Evolutionary conservation across 441 rosid genomes (phyloP), one percentile per base, ranked within the genome.

Genomic region (Isatis lusitanica): DNA sequence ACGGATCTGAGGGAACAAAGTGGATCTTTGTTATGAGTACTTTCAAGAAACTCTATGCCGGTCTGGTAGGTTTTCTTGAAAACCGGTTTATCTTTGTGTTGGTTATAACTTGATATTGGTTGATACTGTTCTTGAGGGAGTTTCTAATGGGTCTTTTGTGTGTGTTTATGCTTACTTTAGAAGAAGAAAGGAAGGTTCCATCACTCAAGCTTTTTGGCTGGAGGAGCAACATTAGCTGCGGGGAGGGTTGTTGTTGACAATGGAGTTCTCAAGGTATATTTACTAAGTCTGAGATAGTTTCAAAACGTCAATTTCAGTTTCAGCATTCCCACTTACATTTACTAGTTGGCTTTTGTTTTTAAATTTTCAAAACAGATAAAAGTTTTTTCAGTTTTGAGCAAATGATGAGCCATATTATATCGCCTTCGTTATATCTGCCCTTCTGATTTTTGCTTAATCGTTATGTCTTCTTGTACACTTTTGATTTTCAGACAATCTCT

Each of bases 201-300:
- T 74, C 97, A 94, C 84, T 94, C 98, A 3, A 94, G 97, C 74
- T 94, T 94, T 71, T 81, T 94, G 83, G 98, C 98, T 1, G 98
- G 98, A 36, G 98, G 98, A 81, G 89, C 85, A 47, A 87, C 98
- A 1, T 63, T 91, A 75, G 96, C 96, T 2, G 97, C 98, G 3
- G 98, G 98, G 82, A 87, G 97, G 80, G 80, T 94, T 4, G 74
- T 52, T 30, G 91, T 78, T 30, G 93, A 88, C 71, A 33, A 80
- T 62, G 98, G 97, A 75, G 74, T 78, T 70, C 89, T 91, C 40
- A 91, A 86, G 93, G 98, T 91, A 87, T 26, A 42, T 15, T 9
- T 15, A 57, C 61, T 30, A 55, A 55, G 60, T 31, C 12, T 55
- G 60, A 12, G 3, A 51, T 12, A 10, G 15, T 11, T 24, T 24